Percentiles rank a stretch among this genome's conserved stretches.
These are phyloP conservation scores for Amaranthus hypochondriacus DNA, from an alignment of 148 eudicot genomes.

Conservation along the genomic window DNA sequence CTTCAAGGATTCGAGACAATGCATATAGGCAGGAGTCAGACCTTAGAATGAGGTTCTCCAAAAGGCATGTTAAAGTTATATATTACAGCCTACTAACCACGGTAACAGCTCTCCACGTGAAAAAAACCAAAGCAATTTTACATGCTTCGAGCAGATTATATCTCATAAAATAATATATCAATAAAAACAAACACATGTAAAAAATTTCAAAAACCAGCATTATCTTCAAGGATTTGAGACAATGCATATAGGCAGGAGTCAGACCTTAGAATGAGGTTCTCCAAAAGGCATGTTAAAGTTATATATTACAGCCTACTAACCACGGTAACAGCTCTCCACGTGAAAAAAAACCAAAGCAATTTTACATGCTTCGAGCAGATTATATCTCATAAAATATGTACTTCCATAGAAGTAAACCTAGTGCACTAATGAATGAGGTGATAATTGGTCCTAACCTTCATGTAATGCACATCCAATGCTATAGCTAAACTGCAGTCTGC, in stretches of 20 bases:
- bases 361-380: neutral
- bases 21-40: neutral
- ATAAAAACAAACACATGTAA: no score
- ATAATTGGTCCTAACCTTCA: conserved; percentile 52
- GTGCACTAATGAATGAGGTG: neutral
- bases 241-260: neutral
- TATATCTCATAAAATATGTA: neutral
- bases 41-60: neutral
- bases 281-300: neutral
- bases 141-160: neutral
- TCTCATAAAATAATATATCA: neutral
- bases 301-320: neutral
- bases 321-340: neutral
- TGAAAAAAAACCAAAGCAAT: neutral
- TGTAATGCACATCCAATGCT: conserved; percentile 78
- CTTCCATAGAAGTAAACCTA: neutral
- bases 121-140: neutral
- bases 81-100: neutral
- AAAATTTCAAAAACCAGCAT: neutral
- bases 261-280: neutral
- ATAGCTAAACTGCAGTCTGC: conserved; percentile 94
- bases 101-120: neutral
- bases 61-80: neutral
- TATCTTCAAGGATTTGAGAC: neutral
- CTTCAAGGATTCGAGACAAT: neutral